These are phyloP conservation scores for Sphagnum contortum DNA, from an alignment of 225 moss, liverwort and hornwort species.

Conservation along the genomic window DNA sequence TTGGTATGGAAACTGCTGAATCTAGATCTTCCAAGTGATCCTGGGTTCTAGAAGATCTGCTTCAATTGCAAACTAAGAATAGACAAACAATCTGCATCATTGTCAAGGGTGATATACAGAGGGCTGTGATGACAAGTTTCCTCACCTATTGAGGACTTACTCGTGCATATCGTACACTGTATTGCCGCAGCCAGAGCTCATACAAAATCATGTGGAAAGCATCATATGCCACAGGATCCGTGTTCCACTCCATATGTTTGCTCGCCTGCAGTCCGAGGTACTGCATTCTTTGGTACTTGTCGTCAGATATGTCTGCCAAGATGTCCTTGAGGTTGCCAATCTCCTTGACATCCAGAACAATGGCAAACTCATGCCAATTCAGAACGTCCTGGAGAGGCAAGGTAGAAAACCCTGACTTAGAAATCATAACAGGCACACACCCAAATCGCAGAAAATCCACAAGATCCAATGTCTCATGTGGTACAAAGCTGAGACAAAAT, in stretches of 20 bases:
- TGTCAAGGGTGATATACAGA: no score
- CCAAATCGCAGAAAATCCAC: constrained; percentile 33
- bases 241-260: constrained; percentile 35
- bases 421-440: constrained; percentile 34
- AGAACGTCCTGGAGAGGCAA: constrained; percentile 29
- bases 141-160: no score
- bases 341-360: constrained; percentile 15
- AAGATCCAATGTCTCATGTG: constrained; percentile 8
- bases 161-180: no score
- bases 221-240: constrained; percentile 14
- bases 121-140: no score
- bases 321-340: constrained; percentile 26
- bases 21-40: no score
- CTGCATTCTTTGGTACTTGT: constrained; percentile 22
- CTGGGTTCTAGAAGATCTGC: no score
- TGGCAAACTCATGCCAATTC: constrained; percentile 23
- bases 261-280: constrained; percentile 24
- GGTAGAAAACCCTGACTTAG: constrained; percentile 15
- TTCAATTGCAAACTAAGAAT: no score
- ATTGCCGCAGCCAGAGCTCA: constrained; percentile 15
- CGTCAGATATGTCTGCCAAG: constrained; percentile 11
- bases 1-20: no score
- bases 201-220: constrained; percentile 40
- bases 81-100: no score
- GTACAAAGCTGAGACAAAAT: constrained; percentile 1